A percentile compares a stretch with the other conserved stretches of the same genome.
These are phyloP conservation scores for Ceratobasidium sp. DNA, from an alignment of 1,284 basidiomycete species.

Conservation along the genomic window DNA sequence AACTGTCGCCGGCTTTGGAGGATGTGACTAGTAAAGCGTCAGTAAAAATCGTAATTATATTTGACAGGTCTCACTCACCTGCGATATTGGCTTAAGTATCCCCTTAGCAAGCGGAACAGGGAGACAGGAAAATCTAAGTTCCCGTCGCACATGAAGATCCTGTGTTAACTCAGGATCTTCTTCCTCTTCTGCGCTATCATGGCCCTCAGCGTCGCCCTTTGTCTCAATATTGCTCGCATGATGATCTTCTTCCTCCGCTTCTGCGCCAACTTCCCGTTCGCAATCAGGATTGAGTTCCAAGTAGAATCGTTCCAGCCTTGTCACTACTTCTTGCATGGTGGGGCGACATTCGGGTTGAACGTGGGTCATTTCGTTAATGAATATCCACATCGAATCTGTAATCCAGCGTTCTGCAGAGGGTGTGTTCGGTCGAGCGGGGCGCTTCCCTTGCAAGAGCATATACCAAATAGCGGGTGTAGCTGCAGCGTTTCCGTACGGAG, in stretches of 20 bases:
- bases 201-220: not conserved
- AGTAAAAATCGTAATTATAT: not conserved
- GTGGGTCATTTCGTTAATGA: slow-evolving; percentile 36
- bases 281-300: slow-evolving; percentile 10
- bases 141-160: not conserved
- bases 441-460: slow-evolving; percentile 22
- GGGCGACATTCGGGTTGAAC: slow-evolving; percentile 24
- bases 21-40: not conserved
- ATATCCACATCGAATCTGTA: slow-evolving; percentile 24
- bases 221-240: not conserved
- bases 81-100: slow-evolving; percentile 1
- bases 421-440: slow-evolving; percentile 15
- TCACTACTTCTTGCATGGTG: slow-evolving; percentile 18
- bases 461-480: slow-evolving; percentile 31
- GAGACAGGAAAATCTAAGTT: not conserved
- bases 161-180: not conserved
- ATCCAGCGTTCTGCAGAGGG: slow-evolving; percentile 15
- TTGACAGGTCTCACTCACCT: not conserved
- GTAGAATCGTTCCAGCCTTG: slow-evolving; percentile 19
- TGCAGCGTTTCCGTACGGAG: slow-evolving; percentile 20
- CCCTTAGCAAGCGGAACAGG: not conserved
- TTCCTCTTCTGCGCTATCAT: not conserved
- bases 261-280: not conserved
- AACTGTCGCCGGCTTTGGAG: not conserved
- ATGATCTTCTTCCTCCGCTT: not conserved